Evolutionary conservation across 768 basidiomycete species (phyloP), one percentile per base, ranked within the genome.

Genomic region (Boletus pseudo-olivaceus): DNA sequence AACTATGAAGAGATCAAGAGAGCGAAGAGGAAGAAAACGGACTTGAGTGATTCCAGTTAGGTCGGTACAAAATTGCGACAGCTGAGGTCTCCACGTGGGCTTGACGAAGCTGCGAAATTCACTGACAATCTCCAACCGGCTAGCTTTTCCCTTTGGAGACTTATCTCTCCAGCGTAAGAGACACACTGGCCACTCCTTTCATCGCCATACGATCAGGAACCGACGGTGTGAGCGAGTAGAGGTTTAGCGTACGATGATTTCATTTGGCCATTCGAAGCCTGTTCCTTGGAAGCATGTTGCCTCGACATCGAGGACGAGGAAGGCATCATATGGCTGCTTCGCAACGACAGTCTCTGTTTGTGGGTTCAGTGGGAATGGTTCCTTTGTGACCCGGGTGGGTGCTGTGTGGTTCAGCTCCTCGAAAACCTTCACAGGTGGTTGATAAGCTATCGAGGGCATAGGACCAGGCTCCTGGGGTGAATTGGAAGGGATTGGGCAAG

Each of bases 31-130:
- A 54, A 47, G 32, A 67, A 49, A 45, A 75, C 84, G 57, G 56
- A 95, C 95, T 78, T 99, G 96, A 3, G 85, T 87, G 54, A 99
- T 94, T 17, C 94, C 93, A 10, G 96, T 99, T 43, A 99, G 76
- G 34, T 82, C 72, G 19, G 79, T 92, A 69, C 96, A 98, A 67
- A 97, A 99, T 4, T 78, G 72, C 7, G 90, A 87, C 7, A 99
- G 78, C 48, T 71, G 76, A 1, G 95, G 93, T 41, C 80, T 76
- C 92, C 93, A 98, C 7, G 84, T 88, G 7, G 96, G 96, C 64
- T 77, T 78, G 41, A 98, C 93, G 69, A 90, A 96, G 59, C 83
- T 86, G 56, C 89, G 85, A 74, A 94, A 98, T 67, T 92, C 90
- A 59, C 83, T 88, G 19, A 88, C 78, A 37, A 88, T 74, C 65